A percentile compares a stretch with the other conserved stretches of the same genome.
phyloP scores from a whole-genome alignment of 2,329 filamentous ascomycete species.

The Hymenoscyphus linearis region DNA sequence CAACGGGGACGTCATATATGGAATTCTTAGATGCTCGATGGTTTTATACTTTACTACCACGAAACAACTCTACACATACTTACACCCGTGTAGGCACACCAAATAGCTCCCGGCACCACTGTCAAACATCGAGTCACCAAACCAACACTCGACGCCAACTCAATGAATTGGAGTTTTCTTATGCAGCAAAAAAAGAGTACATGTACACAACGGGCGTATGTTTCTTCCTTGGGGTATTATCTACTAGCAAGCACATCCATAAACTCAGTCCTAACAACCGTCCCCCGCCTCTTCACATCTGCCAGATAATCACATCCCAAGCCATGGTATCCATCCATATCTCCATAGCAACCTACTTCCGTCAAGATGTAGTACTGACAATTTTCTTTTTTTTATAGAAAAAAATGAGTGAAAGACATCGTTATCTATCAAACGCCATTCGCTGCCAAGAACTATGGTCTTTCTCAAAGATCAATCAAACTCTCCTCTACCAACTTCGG shows the following conservation, averaged over 20 bases:
- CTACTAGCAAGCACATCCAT: neutral
- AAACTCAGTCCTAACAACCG: neutral
- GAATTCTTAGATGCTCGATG: too few relatives aligned
- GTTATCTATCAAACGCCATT: conserved; percentile 15
- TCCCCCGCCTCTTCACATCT: neutral
- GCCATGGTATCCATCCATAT: neutral
- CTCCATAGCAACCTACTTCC: neutral
- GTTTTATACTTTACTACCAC: too few relatives aligned
- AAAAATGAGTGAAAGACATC: neutral
- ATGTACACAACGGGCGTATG: neutral
- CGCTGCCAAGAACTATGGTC: conserved; percentile 58
- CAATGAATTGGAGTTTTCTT: too few relatives aligned
- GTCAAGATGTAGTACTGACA: neutral
- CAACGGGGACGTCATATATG: too few relatives aligned
- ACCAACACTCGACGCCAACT: too few relatives aligned
- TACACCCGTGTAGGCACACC: too few relatives aligned
- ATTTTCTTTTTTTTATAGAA: too few relatives aligned
- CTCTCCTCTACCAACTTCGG: conserved; percentile 58
- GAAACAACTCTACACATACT: too few relatives aligned
- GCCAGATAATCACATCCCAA: neutral
- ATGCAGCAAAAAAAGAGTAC: neutral
- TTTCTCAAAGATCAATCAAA: conserved; percentile 67
- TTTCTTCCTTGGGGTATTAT: neutral
- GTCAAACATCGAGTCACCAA: too few relatives aligned
- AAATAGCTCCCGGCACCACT: too few relatives aligned